These are phyloP conservation scores for Cryphonectria parasitica DNA, from an alignment of 2,329 filamentous ascomycete genomes.

Conservation along the genomic window DNA sequence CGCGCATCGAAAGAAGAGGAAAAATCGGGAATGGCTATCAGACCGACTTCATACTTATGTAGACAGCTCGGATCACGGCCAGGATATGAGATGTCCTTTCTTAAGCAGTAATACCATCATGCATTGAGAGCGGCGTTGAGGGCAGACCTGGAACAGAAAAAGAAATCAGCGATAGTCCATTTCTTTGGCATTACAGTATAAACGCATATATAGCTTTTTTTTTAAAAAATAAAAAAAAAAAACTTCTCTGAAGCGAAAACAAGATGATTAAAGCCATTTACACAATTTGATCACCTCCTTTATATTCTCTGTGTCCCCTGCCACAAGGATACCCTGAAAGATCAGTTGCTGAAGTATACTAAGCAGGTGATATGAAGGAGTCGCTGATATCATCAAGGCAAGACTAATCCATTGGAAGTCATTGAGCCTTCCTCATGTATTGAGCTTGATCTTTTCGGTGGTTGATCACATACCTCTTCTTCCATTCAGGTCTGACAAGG, in stretches of 20 bases:
- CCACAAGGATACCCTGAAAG: neutral
- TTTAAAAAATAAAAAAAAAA: too few relatives aligned
- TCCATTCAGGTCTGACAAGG: too few relatives aligned
- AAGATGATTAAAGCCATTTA: neutral
- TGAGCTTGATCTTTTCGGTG: too few relatives aligned
- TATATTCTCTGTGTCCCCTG: neutral
- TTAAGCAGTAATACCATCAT: neutral
- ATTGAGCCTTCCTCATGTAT: too few relatives aligned
- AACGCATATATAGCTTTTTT: neutral
- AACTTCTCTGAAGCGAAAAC: neutral
- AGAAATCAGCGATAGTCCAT: neutral
- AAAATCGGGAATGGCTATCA: neutral
- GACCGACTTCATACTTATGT: neutral
- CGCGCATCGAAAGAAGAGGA: neutral
- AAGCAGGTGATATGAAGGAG: neutral
- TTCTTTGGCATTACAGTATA: neutral
- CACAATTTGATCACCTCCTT: neutral
- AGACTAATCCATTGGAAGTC: too few relatives aligned
- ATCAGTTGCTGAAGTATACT: neutral
- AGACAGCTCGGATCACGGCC: neutral
- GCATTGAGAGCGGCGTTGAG: slow-evolving; percentile 6
- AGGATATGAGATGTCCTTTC: neutral
- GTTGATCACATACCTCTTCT: too few relatives aligned
- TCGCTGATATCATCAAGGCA: too few relatives aligned
- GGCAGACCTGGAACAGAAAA: neutral